Percentiles rank a stretch among this genome's conserved stretches.
These are phyloP conservation scores for Haplosporangium gracile DNA, from an alignment of 192 early-diverging fungal species.

Conservation along the genomic window DNA sequence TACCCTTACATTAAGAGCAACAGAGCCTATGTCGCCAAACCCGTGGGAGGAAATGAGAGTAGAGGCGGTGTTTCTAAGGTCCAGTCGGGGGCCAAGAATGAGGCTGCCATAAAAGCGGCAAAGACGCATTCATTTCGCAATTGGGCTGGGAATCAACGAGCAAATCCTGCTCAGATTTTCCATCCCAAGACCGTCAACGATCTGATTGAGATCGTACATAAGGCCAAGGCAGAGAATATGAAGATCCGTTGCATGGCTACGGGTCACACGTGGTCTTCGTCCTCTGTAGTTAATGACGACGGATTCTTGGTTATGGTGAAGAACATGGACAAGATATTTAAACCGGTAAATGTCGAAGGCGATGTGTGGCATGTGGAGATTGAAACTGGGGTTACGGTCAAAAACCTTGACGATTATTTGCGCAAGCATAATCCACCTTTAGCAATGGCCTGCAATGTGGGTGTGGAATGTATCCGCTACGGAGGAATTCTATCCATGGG, in stretches of 20 bases:
- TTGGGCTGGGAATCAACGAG: constrained; percentile 41
- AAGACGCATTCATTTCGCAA: constrained; percentile 6
- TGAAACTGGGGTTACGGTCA: constrained; percentile 32
- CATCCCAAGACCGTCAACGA: constrained; percentile 26
- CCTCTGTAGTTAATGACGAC: constrained; percentile 18
- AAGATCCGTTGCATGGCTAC: constrained; percentile 37
- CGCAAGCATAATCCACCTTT: constrained; percentile 45
- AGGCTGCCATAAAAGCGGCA: constrained; percentile 8
- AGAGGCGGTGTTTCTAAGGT: constrained; percentile 4
- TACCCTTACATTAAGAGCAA: constrained; percentile 5
- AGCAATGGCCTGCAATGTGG: constrained; percentile 28
- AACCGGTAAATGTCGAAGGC: constrained; percentile 23
- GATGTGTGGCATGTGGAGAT: constrained; percentile 38
- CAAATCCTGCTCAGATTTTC: constrained; percentile 32
- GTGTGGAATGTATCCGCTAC: constrained; percentile 17
- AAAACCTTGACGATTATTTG: constrained; percentile 30
- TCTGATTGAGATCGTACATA: constrained; percentile 22
- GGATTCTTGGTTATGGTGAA: constrained; percentile 30
- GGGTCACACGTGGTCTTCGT: constrained; percentile 35
- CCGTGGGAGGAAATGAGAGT: constrained; percentile 3
- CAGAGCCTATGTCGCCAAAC: constrained; percentile 1
- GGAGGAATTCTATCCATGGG: constrained; percentile 18
- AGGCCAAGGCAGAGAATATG: constrained; percentile 16
- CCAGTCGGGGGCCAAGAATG: constrained; percentile 6
- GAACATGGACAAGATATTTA: constrained; percentile 18